phyloP scores from a whole-genome alignment of 2,329 filamentous ascomycete genomes.

The Mollisia scopiformis region DNA sequence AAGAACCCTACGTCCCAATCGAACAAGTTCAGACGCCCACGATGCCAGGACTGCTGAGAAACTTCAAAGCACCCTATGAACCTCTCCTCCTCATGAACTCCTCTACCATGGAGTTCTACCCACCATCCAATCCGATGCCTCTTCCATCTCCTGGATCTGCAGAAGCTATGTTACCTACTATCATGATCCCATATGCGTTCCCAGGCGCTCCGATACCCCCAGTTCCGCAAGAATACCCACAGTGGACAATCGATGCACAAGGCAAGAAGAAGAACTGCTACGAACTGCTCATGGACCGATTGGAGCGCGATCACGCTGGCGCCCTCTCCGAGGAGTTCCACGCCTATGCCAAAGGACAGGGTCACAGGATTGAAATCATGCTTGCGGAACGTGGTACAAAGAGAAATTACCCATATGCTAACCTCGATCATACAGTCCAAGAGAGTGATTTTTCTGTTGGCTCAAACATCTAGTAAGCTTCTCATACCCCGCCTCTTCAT shows the following conservation, averaged over 20 bases:
- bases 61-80: too few relatives aligned
- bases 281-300: background rate
- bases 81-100: background rate
- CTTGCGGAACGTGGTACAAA: background rate
- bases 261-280: background rate
- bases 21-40: background rate
- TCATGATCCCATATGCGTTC: background rate
- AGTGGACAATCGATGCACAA: background rate
- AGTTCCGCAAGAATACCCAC: background rate
- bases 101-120: background rate
- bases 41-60: background rate
- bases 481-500: too few relatives aligned
- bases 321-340: background rate
- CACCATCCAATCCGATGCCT: background rate
- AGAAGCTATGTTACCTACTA: background rate
- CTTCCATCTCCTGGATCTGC: background rate
- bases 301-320: background rate
- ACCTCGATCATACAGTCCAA: background rate
- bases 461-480: slow-evolving; percentile 14
- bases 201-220: background rate
- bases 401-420: background rate
- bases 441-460: slow-evolving; percentile 7
- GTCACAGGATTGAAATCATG: background rate
- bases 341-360: background rate
- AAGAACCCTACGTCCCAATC: background rate